A percentile compares a stretch with the other conserved stretches of the same genome.
phyloP scores from a whole-genome alignment of 768 basidiomycete genomes.

The Tulasnella sp. region DNA sequence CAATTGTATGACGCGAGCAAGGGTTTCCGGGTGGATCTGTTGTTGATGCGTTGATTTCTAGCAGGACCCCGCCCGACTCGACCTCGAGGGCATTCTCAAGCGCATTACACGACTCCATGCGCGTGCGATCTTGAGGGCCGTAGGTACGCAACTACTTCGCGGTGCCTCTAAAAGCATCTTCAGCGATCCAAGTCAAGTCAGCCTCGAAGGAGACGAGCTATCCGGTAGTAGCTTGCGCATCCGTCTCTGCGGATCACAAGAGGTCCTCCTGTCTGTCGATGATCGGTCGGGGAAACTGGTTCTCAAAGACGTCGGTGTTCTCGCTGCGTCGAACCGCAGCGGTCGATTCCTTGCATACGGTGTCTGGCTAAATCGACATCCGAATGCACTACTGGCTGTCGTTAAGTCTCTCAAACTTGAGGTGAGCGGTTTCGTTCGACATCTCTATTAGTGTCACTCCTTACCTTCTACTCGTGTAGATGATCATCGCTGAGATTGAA shows the following conservation, averaged over 20 bases:
- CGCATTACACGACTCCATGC: conserved; percentile 60
- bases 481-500: conserved; percentile 72
- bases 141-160: conserved; percentile 32
- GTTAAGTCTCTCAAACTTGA: conserved; percentile 53
- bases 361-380: conserved; percentile 62
- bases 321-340: conserved; percentile 64
- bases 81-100: conserved; percentile 62
- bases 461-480: conserved; percentile 40
- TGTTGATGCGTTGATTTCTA: not conserved
- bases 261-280: conserved; percentile 70
- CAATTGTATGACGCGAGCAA: not conserved
- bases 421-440: conserved; percentile 38
- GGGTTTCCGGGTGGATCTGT: not conserved
- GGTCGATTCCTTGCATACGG: conserved; percentile 54
- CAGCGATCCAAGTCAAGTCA: not conserved
- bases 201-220: not conserved
- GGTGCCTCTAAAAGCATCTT: not conserved
- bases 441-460: not conserved
- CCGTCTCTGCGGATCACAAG: conserved; percentile 66
- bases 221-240: conserved; percentile 47
- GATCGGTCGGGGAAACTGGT: conserved; percentile 69
- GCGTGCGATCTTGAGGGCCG: conserved; percentile 49
- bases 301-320: conserved; percentile 72
- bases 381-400: conserved; percentile 47
- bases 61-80: conserved; percentile 59